Base-by-base conservation (phyloP, 2,329 filamentous ascomycete species). In the Ceratocystis ficicola region DNA sequence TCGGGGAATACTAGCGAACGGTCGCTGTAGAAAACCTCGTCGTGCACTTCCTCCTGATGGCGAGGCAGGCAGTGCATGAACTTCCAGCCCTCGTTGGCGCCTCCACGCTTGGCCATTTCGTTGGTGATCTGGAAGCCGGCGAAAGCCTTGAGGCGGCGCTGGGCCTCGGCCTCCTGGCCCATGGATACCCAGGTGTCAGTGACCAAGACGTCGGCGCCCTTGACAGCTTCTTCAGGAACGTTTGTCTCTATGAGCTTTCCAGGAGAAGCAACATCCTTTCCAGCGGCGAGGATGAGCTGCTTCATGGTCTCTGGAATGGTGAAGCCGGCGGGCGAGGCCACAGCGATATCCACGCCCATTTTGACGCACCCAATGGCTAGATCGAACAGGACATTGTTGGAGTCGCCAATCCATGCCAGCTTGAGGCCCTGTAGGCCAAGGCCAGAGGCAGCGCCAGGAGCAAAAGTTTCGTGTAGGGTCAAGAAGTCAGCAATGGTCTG, bases 111-210 rank as follows among this genome's bases (percentile, higher is more conserved):
- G 1, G 91, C 93, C 70, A 99, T 79, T 55, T 94, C 89, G 61
- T 86, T 83, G 2, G 93, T 96, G 72, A 99, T 88, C 74, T 96
- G 93, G 77, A 92, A 99, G 15, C 93, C 92, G 36, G 83, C 82
- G 74, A 99, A 99, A 1, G 86, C 90, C 73, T 86, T 83, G 68
- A 96, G 74, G 63, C 90, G 81, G 79, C 88, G 87, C 70, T 86
- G 80, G 48, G 85, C 81, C 76, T 99, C 94, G 66, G 84, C 84
- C 76, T 99, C 94, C 76, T 97, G 93, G 60, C 94, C 94, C 94
- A 99, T 99, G 1, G 90, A 95, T 41, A 99, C 84, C 94, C 94
- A 99, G 0, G 94, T 99, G 73, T 99, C 94, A 0, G 94, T 99
- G 25, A 97, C 91, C 67, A 99, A 79, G 64, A 97, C 83, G 74